These are phyloP conservation scores for Adansonia grandidieri DNA, from an alignment of 441 rosid genomes.

Conservation along the genomic window DNA sequence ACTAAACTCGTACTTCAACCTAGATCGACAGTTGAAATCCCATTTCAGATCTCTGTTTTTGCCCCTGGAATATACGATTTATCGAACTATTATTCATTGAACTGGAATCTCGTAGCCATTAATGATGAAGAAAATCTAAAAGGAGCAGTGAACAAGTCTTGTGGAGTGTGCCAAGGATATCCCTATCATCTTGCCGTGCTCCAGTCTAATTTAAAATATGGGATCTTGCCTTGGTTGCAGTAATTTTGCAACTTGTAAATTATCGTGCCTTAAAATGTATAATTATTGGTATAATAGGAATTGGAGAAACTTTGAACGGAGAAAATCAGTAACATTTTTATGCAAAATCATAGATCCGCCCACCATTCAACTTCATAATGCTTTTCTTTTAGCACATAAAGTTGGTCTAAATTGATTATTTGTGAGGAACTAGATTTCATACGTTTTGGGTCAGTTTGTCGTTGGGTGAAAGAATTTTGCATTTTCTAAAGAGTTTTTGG, in stretches of 20 bases:
- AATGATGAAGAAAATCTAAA: constrained; percentile 37
- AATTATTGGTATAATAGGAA: constrained; percentile 22
- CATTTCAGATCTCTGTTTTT: constrained; percentile 75
- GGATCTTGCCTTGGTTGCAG: constrained; percentile 21
- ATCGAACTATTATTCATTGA: constrained; percentile 74
- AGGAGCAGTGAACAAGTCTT: constrained; percentile 34
- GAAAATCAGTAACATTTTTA: background rate
- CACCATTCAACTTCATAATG: background rate
- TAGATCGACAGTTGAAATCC: constrained; percentile 56
- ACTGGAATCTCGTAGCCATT: constrained; percentile 57
- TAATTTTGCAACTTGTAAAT: constrained; percentile 45
- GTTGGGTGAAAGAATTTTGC: background rate
- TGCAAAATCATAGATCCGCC: no score
- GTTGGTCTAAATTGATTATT: background rate
- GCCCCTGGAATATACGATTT: constrained; percentile 80
- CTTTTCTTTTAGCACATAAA: background rate
- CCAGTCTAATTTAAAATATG: constrained; percentile 52
- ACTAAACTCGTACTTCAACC: constrained; percentile 64
- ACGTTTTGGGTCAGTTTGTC: background rate
- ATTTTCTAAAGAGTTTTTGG: no score
- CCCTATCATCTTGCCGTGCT: constrained; percentile 72
- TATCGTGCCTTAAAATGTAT: constrained; percentile 32
- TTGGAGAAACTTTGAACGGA: background rate
- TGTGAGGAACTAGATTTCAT: background rate
- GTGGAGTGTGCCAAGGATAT: constrained; percentile 77